Evolutionary conservation across 331 rosid species (phyloP), one percentile per base, ranked within the genome.

Genomic region (Acacia pycnantha): DNA sequence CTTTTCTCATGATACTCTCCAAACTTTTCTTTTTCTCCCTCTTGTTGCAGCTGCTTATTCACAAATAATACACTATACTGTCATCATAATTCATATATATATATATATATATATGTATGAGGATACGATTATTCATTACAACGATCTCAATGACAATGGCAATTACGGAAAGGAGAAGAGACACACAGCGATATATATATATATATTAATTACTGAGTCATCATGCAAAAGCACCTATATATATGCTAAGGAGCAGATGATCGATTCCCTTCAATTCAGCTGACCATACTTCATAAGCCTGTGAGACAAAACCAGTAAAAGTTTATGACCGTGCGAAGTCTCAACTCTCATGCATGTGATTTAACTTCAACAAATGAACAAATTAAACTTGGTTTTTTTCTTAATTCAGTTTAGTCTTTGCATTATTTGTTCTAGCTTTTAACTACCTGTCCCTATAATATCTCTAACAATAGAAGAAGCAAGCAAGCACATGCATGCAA

Each of bases 241-340:
- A 79, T 44, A 77, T 44, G 70, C 67, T 26, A 4, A 71, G n/a
- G 61, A 78, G 79, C 61, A 33, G 50, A 67, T 67, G 81, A 79
- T 54, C 14, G 29, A 21, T 87, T 59, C 61, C 81, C 77, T 76
- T 84, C 29, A 90, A 72, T 84, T 85, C 74, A 84, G 84, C 84
- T 87, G 83, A 59, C 87, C 87, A 82, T 85, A 90, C 88, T 81
- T 87, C 77, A 87, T 58, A 77, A 90, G 91, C 90, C 94, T 91
- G 92, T 3, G 86, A 3, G 76, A 1, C 46, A 43, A 47, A 47
- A 27, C 59, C 54, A 72, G 19, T 46, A 72, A 67, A 65, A 70
- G 82, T 10, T 26, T 10, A 51, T 35, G 31, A 19, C 31, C 26
- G 22, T 27, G 24, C 19, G 61, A 68, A 40, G 3, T 59, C 31